A percentile compares a stretch with the other conserved stretches of the same genome.
phyloP scores from a whole-genome alignment of 1,284 basidiomycete species.

The Inonotus obliquus region DNA sequence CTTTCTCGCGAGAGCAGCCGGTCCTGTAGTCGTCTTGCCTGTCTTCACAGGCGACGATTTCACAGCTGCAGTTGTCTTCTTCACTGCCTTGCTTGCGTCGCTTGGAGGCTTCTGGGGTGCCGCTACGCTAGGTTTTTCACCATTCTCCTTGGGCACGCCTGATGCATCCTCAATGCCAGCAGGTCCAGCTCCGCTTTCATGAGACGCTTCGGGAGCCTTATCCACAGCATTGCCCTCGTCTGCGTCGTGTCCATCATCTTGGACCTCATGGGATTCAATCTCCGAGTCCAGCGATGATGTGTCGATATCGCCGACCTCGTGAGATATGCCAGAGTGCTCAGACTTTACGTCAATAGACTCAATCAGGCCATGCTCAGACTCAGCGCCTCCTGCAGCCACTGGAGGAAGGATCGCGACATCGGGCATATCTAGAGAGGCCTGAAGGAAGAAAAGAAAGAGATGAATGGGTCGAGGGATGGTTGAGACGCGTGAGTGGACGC shows the following conservation, averaged over 20 bases:
- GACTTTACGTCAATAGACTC: conserved; percentile 3
- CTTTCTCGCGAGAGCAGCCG: conserved; percentile 59
- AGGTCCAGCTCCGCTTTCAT: conserved; percentile 12
- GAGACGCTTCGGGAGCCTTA: neutral
- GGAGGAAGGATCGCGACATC: conserved; percentile 8
- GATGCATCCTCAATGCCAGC: conserved; percentile 4
- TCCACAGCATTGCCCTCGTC: conserved; percentile 7
- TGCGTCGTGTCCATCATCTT: conserved; percentile 9
- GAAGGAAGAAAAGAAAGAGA: neutral
- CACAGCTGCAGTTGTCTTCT: conserved; percentile 11
- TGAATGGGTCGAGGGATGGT: neutral
- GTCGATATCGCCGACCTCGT: conserved; percentile 9
- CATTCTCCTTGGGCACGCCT: conserved; percentile 15
- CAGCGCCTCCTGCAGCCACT: neutral
- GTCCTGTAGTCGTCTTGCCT: conserved; percentile 14
- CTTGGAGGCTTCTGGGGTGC: conserved; percentile 6
- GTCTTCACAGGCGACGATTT: conserved; percentile 19
- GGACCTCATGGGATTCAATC: conserved; percentile 12
- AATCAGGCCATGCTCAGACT: neutral
- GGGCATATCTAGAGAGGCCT: conserved; percentile 8
- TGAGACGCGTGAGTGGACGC: neutral
- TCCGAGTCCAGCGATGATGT: neutral
- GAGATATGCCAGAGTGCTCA: conserved; percentile 6
- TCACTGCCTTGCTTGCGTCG: conserved; percentile 12
- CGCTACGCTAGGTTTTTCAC: conserved; percentile 2